A percentile compares a stretch with the other conserved stretches of the same genome.
Evolutionary conservation across 768 basidiomycete genomes (phyloP).

Genomic region (Vararia minispora): DNA sequence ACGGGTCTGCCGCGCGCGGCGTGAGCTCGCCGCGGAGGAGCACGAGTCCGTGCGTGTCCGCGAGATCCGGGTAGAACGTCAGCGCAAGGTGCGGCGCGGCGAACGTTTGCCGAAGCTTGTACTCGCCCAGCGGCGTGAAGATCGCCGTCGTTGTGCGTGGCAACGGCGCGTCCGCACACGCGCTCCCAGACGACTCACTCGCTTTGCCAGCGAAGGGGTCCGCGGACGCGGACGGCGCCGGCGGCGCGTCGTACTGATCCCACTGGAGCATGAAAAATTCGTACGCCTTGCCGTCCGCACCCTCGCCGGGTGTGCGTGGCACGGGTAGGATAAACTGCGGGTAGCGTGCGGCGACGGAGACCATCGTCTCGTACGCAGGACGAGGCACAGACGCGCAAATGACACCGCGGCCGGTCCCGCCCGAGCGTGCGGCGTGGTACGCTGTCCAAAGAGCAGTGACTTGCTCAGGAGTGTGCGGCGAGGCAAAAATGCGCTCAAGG

Average conservation of each 20-base stretch:
- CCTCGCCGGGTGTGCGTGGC: slow-evolving; percentile 33
- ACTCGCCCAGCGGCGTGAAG: slow-evolving; percentile 91
- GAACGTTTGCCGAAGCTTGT: slow-evolving; percentile 73
- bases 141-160: slow-evolving; percentile 64
- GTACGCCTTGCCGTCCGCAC: slow-evolving; percentile 35
- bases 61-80: slow-evolving; percentile 87
- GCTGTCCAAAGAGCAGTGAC: slow-evolving; percentile 81
- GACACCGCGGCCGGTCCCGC: slow-evolving; percentile 73
- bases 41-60: slow-evolving; percentile 67
- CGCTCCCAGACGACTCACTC: too few relatives aligned
- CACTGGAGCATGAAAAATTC: slow-evolving; percentile 88
- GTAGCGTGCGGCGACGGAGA: slow-evolving; percentile 47
- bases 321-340: slow-evolving; percentile 78
- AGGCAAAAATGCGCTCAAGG: slow-evolving; percentile 50
- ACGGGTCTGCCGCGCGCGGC: slow-evolving; percentile 35
- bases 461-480: slow-evolving; percentile 61
- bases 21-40: slow-evolving; percentile 90
- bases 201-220: slow-evolving; percentile 32
- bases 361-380: slow-evolving; percentile 63
- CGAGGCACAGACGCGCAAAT: slow-evolving; percentile 77
- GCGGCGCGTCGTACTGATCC: slow-evolving; percentile 70
- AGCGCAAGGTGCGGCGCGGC: slow-evolving; percentile 87
- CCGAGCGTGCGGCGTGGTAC: slow-evolving; percentile 75
- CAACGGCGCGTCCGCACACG: too few relatives aligned
- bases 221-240: slow-evolving; percentile 33